Evolutionary conservation across 208 protist species (phyloP), one percentile per base, ranked within the genome.

Genomic region (Herpetomonas tarakana): DNA sequence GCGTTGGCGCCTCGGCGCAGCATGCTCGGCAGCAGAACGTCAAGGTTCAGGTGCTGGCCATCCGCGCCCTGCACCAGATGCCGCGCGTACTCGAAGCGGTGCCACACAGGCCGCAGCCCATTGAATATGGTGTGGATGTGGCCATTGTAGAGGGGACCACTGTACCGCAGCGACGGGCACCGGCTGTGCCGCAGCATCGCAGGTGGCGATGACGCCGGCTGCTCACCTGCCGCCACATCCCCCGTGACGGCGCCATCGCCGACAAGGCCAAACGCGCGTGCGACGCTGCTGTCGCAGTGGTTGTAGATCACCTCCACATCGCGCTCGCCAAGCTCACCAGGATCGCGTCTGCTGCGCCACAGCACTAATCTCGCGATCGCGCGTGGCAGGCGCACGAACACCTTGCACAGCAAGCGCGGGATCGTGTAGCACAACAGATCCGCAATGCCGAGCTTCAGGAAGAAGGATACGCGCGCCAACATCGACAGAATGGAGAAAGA

Each of bases 41-140:
- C 80, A 6, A 87, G 53, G 41, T 74, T 70, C 0, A 87, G 24
- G 58, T 69, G 76, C 51, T 83, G 71, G 4, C 72, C 75, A 16
- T 69, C 80, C 19, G 52, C 49, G 7, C 60, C 55, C 35, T 49
- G 29, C n/a, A 87, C 63, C 9, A 61, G 58, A 58, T 75, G 75
- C 12, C 80, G 67, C 28, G 50, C 25, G 38, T 76, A 87, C n/a
- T 65, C 31, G 2, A 78, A 62, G 0, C 22, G 47, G 18, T 61
- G 47, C 0, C 26, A 22, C 31, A 52, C 58, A 14, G 35, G 35
- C 50, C 75, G 80, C 47, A 75, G 19, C 21, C 54, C 62, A 0
- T 39, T 64, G 2, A 87, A 47, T 2, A 87, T 66, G 1, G 80
- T 87, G 14, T 83, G 66, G 2, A 87, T 35, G 51, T 83, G 76